Base-by-base conservation (phyloP, 1,284 basidiomycete species). In the Apiotrichum montevideense region DNA sequence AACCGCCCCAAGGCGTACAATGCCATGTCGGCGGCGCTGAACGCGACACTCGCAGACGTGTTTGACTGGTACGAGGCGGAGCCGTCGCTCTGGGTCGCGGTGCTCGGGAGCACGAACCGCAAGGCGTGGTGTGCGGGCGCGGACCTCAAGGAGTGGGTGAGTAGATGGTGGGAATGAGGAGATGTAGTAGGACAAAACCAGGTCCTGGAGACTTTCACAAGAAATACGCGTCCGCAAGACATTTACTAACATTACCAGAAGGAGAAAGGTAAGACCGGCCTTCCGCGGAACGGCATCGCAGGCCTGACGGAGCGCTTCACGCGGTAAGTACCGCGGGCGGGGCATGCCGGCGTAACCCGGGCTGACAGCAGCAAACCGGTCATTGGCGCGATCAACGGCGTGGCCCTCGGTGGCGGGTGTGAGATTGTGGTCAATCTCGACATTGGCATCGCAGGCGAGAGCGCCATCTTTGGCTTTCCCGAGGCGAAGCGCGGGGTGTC, bases 41-140 rank as follows among this genome's bases (percentile, higher is more conserved):
- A 48, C 55, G 10, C 13, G 33, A 53, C 60, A 10, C 57, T 62
- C 13, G 44, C 49, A 32, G 46, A 45, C 9, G 50, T 56, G 13
- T 47, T 62, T n/a, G 57, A 56, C 57, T 62, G 60, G 60, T 62
- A 52, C 43, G 60, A 62, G 55, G 33, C 6, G 11, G 60, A 62
- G 55, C 57, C 57, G 6, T 46, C 37, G 32, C 57, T 62, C 6
- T 54, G 57, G 43, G 60, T 62, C 10, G 52, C 50, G 3, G 35
- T 62, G 2, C 54, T 62, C 15, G 57, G 57, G 10, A 49, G 42
- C 14, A 62, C 60, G 6, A 54, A 44, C 43, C 21, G 40, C 14
- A 54, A 50, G 45, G 60, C 57, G 35, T 62, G 54, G 54, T 62
- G 60, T 37, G 60, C 60, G 4, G 60, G 60, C 2, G 57, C 57